phyloP scores from a whole-genome alignment of 2,329 filamentous ascomycete genomes.

The Meredithiella fracta region DNA sequence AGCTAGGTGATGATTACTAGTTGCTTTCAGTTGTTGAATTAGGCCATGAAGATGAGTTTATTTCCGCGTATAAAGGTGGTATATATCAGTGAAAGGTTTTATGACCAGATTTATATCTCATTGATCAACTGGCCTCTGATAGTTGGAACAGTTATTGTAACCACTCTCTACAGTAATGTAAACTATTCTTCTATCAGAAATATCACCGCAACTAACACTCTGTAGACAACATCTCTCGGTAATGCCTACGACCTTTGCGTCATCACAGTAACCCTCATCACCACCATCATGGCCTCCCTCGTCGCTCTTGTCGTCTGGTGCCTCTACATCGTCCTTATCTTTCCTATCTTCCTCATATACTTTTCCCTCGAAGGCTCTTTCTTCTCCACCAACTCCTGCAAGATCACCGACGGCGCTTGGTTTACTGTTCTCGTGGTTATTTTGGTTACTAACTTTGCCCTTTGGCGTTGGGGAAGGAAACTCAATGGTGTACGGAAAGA shows the following conservation, averaged over 20 bases:
- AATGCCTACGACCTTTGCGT: slow-evolving; percentile 68
- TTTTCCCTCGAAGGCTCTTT: slow-evolving; percentile 52
- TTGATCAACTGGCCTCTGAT: slow-evolving; percentile 63
- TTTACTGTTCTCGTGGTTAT: slow-evolving; percentile 52
- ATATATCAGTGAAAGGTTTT: slow-evolving; percentile 52
- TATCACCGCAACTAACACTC: slow-evolving; percentile 16
- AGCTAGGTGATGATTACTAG: slow-evolving; percentile 66
- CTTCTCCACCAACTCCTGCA: slow-evolving; percentile 51
- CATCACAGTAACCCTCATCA: slow-evolving; percentile 64
- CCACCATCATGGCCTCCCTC: slow-evolving; percentile 56
- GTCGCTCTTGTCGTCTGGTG: slow-evolving; percentile 60
- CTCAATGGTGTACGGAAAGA: slow-evolving; percentile 53
- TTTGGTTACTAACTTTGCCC: slow-evolving; percentile 47
- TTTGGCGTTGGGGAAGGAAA: slow-evolving; percentile 71
- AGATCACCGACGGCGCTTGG: slow-evolving; percentile 63
- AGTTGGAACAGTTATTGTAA: slow-evolving; percentile 58
- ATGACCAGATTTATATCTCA: slow-evolving; percentile 63
- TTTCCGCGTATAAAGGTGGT: slow-evolving; percentile 61
- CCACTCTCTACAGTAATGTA: slow-evolving; percentile 51
- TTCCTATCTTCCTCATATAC: slow-evolving; percentile 45
- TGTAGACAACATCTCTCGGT: slow-evolving; percentile 45
- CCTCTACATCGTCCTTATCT: slow-evolving; percentile 41
- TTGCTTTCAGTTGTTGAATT: slow-evolving; percentile 51
- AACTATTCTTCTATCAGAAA: slow-evolving; percentile 16
- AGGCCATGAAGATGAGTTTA: slow-evolving; percentile 55